These are phyloP conservation scores for Dictyostelium purpureum DNA, from an alignment of 78 protist genomes.

Conservation along the genomic window DNA sequence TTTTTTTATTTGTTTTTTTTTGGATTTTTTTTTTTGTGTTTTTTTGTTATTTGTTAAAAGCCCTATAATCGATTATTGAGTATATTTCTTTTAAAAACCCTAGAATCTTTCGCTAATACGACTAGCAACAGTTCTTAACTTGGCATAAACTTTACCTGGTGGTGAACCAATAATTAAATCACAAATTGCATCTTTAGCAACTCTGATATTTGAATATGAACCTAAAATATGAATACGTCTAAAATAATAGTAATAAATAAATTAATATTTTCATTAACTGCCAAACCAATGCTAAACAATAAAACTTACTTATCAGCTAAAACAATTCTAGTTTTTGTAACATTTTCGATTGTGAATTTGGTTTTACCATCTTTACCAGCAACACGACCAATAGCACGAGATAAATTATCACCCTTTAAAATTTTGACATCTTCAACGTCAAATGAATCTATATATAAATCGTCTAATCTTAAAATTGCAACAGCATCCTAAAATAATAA, in stretches of 20 bases:
- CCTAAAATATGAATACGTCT: slow-evolving; percentile 97
- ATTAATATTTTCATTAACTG: not conserved
- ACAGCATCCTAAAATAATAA: slow-evolving; percentile 90
- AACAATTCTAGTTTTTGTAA: slow-evolving; percentile 97
- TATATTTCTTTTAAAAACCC: not conserved
- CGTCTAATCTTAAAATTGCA: slow-evolving; percentile 98
- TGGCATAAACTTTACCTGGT: slow-evolving; percentile 95
- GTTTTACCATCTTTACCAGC: slow-evolving; percentile 98
- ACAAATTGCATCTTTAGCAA: slow-evolving; percentile 95
- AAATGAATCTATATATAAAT: slow-evolving; percentile 97
- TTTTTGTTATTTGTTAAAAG: not conserved
- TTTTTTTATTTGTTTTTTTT: not conserved
- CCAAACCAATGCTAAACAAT: not conserved
- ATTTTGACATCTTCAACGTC: slow-evolving; percentile 96
- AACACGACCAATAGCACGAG: slow-evolving; percentile 98
- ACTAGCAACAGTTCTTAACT: slow-evolving; percentile 86
- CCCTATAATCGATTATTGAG: too few species aligned
- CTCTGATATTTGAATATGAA: slow-evolving; percentile 90
- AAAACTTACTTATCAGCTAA: slow-evolving; percentile 93
- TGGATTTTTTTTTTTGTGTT: not conserved
- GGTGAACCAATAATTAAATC: slow-evolving; percentile 95
- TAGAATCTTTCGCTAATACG: slow-evolving; percentile 91
- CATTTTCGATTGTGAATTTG: slow-evolving; percentile 97
- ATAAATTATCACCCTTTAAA: slow-evolving; percentile 96
- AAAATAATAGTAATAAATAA: not conserved